Percentiles rank a stretch among this genome's conserved stretches.
phyloP scores from a whole-genome alignment of 73 alveolate genomes.

The Durusdinium trenchii region DNA sequence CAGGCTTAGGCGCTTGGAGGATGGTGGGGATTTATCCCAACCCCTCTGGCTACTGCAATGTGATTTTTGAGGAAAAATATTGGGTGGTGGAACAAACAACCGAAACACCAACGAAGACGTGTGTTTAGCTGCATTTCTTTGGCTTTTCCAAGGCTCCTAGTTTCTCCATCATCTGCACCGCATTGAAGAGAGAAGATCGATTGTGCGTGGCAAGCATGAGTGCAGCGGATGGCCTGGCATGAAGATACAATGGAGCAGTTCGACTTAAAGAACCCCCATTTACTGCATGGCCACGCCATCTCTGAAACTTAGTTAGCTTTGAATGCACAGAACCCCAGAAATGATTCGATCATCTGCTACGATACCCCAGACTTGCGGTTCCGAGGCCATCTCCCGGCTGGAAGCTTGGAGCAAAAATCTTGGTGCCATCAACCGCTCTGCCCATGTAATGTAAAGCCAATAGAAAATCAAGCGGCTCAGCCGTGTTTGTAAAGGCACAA shows the following conservation, averaged over 20 bases:
- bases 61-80: background rate
- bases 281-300: background rate
- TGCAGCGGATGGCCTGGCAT: conserved; percentile 1
- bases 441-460: no score
- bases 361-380: background rate
- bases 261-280: background rate
- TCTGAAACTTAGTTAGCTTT: background rate
- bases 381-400: background rate
- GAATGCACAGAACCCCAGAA: background rate
- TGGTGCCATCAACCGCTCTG: no score
- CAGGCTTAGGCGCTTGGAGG: no score
- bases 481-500: no score
- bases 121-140: background rate
- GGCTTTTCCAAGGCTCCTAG: background rate
- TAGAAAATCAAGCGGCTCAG: no score
- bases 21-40: no score
- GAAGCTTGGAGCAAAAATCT: no score
- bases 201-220: conserved; percentile 37
- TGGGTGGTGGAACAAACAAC: background rate
- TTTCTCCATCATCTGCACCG: conserved; percentile 20
- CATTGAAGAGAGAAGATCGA: background rate
- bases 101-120: background rate
- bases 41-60: no score
- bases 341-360: background rate
- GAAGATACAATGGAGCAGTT: background rate